Percentiles rank a stretch among this genome's conserved stretches.
These are phyloP conservation scores for Boeremia exigua DNA, from an alignment of 2,329 filamentous ascomycete species.

Conservation along the genomic window DNA sequence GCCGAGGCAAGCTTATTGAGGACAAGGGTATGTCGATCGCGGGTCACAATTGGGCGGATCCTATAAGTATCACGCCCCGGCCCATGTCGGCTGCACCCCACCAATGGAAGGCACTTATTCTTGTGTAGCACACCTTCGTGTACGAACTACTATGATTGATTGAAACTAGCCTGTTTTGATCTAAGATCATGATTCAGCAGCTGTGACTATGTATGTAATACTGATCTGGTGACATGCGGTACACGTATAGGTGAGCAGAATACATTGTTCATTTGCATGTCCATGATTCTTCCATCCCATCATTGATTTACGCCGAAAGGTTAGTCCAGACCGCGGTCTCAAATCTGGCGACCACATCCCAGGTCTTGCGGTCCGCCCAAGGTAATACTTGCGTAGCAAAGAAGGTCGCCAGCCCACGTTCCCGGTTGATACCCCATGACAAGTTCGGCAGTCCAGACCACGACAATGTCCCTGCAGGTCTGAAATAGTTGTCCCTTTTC, in stretches of 20 bases:
- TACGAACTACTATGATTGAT: too few relatives aligned
- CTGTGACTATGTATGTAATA: too few relatives aligned
- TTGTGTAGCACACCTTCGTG: background rate
- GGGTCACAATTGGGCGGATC: background rate
- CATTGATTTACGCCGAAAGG: constrained; percentile 2
- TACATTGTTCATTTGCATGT: too few relatives aligned
- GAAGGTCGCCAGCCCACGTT: constrained; percentile 28
- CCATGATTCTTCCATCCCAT: too few relatives aligned
- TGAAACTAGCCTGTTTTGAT: too few relatives aligned
- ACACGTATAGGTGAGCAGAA: too few relatives aligned
- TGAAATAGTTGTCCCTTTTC: constrained; percentile 16
- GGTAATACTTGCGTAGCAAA: constrained; percentile 34
- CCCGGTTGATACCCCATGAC: constrained; percentile 31
- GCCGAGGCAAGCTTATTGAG: constrained; percentile 15
- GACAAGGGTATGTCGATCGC: constrained; percentile 9
- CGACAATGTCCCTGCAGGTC: constrained; percentile 27
- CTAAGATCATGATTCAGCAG: too few relatives aligned
- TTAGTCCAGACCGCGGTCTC: constrained; percentile 33
- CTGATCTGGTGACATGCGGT: too few relatives aligned
- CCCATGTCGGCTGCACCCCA: background rate
- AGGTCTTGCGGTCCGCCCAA: constrained; percentile 24
- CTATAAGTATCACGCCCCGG: background rate
- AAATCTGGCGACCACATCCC: constrained; percentile 24
- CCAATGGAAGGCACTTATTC: background rate
- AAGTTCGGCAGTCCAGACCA: constrained; percentile 35